Evolutionary conservation across 2,329 filamentous ascomycete species (phyloP).

Genomic region (Apiospora phragmitis): DNA sequence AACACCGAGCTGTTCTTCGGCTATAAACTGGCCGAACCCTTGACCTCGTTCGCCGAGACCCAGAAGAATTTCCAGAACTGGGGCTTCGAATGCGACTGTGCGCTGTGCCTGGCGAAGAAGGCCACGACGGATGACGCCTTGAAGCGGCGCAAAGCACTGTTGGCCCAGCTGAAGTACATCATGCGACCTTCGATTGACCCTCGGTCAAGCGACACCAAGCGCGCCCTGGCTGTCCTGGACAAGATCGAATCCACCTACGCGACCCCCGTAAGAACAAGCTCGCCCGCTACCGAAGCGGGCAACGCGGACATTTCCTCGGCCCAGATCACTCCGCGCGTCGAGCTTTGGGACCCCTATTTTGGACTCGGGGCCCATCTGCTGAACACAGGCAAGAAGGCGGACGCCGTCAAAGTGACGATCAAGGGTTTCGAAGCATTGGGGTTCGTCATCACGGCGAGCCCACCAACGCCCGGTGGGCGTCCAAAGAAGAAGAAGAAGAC

Average conservation of each 20-base stretch:
- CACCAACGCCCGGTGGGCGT: background rate
- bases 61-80: constrained; percentile 35
- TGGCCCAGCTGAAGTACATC: background rate
- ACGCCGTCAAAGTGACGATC: constrained; percentile 22
- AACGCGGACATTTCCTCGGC: background rate
- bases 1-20: constrained; percentile 46
- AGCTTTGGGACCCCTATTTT: constrained; percentile 24
- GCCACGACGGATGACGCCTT: constrained; percentile 18
- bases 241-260: constrained; percentile 25
- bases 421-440: constrained; percentile 28
- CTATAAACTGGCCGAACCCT: constrained; percentile 33
- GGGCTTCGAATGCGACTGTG: constrained; percentile 44
- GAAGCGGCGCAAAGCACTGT: constrained; percentile 18
- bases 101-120: constrained; percentile 35
- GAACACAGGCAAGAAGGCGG: background rate
- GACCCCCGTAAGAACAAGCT: background rate
- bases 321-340: constrained; percentile 15
- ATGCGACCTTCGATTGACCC: constrained; percentile 3
- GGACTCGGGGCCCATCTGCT: constrained; percentile 16
- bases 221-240: constrained; percentile 19
- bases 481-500: background rate
- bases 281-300: background rate
- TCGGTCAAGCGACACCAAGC: background rate
- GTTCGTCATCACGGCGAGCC: constrained; percentile 16
- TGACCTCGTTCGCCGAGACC: constrained; percentile 28